Evolutionary conservation across 1,139 yeast genomes (phyloP).

Genomic region (Wickerhamiella infanticola): DNA sequence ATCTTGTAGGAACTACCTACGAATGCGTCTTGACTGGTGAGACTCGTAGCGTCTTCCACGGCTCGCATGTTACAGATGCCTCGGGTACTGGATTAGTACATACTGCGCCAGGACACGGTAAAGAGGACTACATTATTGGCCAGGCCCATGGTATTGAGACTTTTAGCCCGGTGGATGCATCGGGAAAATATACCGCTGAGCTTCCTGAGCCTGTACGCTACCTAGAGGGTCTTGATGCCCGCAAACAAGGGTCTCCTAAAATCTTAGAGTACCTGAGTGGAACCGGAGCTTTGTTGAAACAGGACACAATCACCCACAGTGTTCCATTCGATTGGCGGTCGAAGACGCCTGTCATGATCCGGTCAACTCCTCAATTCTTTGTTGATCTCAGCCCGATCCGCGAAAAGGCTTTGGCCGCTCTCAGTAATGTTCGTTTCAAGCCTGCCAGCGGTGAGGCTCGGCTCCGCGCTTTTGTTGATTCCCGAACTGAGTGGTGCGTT

Average conservation of each 20-base stretch:
- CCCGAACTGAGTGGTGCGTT: constrained; percentile 93
- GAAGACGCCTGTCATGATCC: constrained; percentile 81
- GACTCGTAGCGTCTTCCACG: constrained; percentile 50
- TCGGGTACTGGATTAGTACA: constrained; percentile 96
- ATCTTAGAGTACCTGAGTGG: constrained; percentile 33
- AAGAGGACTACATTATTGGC: constrained; percentile 76
- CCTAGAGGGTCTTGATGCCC: constrained; percentile 44
- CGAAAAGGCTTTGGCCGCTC: constrained; percentile 40
- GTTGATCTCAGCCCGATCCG: constrained; percentile 66
- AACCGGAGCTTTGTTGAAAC: constrained; percentile 34
- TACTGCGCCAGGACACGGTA: constrained; percentile 96
- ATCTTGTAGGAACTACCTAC: constrained; percentile 35
- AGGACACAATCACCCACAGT: constrained; percentile 51
- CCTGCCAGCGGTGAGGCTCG: constrained; percentile 65
- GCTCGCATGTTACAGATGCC: constrained; percentile 61
- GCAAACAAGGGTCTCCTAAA: constrained; percentile 38
- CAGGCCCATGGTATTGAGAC: constrained; percentile 39
- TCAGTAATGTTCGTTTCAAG: constrained; percentile 47
- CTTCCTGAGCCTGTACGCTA: constrained; percentile 33
- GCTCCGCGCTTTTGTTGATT: constrained; percentile 51
- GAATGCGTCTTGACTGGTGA: constrained; percentile 36
- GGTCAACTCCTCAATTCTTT: constrained; percentile 97
- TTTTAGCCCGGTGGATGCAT: constrained; percentile 62
- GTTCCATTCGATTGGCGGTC: constrained; percentile 98
- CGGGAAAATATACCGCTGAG: constrained; percentile 45